Conservation (phyloP, 1,139 yeast genomes). For the Yamadazyma trypodendri region DNA sequence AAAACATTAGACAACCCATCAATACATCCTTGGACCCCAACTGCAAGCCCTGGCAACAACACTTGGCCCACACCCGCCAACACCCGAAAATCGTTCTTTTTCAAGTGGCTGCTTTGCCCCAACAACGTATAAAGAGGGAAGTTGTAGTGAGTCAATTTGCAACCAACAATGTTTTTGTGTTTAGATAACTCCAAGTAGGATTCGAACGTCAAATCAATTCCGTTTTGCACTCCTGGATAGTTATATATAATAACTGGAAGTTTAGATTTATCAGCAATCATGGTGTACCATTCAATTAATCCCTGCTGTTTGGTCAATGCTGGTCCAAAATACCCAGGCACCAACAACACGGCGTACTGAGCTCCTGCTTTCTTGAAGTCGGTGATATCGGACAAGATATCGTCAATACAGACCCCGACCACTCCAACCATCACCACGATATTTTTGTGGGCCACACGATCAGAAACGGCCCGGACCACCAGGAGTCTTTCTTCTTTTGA, state of each 20-base stretch:
- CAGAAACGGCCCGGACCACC: slow-evolving; percentile 18
- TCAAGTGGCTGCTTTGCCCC: slow-evolving; percentile 34
- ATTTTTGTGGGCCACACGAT: slow-evolving; percentile 19
- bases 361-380: slow-evolving; percentile 26
- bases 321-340: slow-evolving; percentile 35
- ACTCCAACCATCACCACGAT: slow-evolving; percentile 32
- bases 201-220: slow-evolving; percentile 33
- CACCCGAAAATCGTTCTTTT: slow-evolving; percentile 33
- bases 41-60: slow-evolving; percentile 40
- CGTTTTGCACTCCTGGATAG: slow-evolving; percentile 49
- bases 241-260: slow-evolving; percentile 48
- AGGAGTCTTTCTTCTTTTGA: slow-evolving; percentile 29
- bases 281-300: slow-evolving; percentile 37
- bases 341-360: slow-evolving; percentile 27
- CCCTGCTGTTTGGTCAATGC: slow-evolving; percentile 35
- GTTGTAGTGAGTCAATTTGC: slow-evolving; percentile 42
- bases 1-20: slow-evolving; percentile 46
- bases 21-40: slow-evolving; percentile 44
- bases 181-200: slow-evolving; percentile 32
- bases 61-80: slow-evolving; percentile 51
- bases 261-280: slow-evolving; percentile 39
- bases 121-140: slow-evolving; percentile 28
- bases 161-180: slow-evolving; percentile 41
- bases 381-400: slow-evolving; percentile 11
- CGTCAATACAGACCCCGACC: slow-evolving; percentile 22